Conservation (phyloP, 2,329 filamentous ascomycete species). For the Ophidiomyces ophidiicola region DNA sequence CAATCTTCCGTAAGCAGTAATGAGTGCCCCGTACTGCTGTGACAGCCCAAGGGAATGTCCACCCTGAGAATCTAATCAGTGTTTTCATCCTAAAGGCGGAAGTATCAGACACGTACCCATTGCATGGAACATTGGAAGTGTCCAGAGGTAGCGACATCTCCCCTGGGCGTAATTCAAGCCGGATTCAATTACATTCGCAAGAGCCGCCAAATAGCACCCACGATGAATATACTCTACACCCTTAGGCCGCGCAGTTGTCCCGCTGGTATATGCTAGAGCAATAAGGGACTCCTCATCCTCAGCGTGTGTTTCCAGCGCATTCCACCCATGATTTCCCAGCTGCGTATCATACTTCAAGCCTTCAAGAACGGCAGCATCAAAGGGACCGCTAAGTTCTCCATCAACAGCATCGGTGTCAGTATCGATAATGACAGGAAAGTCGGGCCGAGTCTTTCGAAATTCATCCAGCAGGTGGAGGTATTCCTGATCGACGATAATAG, state of each 20-base stretch:
- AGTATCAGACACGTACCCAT: constrained; percentile 33
- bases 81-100: not conserved
- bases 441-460: constrained; percentile 50
- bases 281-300: constrained; percentile 68
- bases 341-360: constrained; percentile 59
- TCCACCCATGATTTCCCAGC: constrained; percentile 62
- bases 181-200: constrained; percentile 81
- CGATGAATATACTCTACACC: constrained; percentile 87
- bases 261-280: constrained; percentile 85
- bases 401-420: constrained; percentile 68
- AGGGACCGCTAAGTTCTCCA: constrained; percentile 63
- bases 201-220: constrained; percentile 68
- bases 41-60: constrained; percentile 89
- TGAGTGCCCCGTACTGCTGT: constrained; percentile 89
- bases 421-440: constrained; percentile 65
- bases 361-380: constrained; percentile 70
- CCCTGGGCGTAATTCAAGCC: constrained; percentile 60
- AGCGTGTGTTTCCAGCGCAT: constrained; percentile 56
- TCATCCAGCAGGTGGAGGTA: constrained; percentile 57
- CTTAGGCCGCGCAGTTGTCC: constrained; percentile 83
- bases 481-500: constrained; percentile 76
- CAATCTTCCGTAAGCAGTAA: constrained; percentile 86
- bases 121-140: constrained; percentile 71
- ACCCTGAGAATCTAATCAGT: constrained; percentile 33
- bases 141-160: constrained; percentile 78